Base-by-base conservation (phyloP, 805 yeast genomes). In the Lachancea meyersii region DNA sequence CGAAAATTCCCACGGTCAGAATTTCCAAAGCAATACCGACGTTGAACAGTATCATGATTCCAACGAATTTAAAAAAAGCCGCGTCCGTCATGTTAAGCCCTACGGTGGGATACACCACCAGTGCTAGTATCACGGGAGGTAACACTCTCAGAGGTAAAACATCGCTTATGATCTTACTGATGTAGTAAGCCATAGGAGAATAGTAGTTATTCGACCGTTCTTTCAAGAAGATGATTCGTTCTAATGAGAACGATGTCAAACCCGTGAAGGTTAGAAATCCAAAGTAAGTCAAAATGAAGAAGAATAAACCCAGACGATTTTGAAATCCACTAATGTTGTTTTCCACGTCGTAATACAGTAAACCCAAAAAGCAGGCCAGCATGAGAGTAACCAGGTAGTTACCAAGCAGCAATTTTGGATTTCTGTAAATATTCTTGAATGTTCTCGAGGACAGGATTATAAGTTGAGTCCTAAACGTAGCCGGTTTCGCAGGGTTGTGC, bases 251-350 rank as follows among this genome's bases (percentile, higher is more conserved):
- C 3, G 96, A 77, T 51, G 88, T 91, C 41, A 93, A 69, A 0
- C 97, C 94, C 0, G 97, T 91, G 55, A 93, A 72, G 0, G 97
- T 83, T 1, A 95, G 82, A 62, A 93, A 93, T 0, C 98, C 98
- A 69, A 93, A 89, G 55, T 89, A 76, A 3, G 97, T 86, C 47
- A 93, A 70, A 40, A 89, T 65, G 63, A 93, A 93, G 70, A 93
- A 91, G 64, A 93, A 93, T 46, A 93, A 69, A 0, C 98, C 98
- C 50, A 93, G 71, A 53, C 98, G 74, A 64, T 93, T 93, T 63
- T 93, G 98, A 70, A 93, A 93, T 0, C 98, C 98, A 55, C 95
- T 80, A 43, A 93, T 91, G 60, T 91, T 96, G 58, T 87, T 84
- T 32, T 80, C 70, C 20, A 91, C 80, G 55, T 87, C 73, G 65